These are phyloP conservation scores for Candida piceae DNA, from an alignment of 805 yeast genomes.

Conservation along the genomic window DNA sequence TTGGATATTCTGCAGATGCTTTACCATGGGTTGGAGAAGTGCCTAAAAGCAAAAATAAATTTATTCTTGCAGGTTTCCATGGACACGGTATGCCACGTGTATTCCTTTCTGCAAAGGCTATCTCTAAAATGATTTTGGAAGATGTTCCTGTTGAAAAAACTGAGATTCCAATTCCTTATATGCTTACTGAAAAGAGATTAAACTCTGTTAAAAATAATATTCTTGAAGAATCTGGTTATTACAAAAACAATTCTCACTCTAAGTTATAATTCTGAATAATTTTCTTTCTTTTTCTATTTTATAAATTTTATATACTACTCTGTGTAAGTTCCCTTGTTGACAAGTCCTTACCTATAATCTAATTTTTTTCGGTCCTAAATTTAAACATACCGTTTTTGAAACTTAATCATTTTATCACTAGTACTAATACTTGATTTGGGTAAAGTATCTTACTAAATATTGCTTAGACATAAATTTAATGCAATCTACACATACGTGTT, in stretches of 20 bases:
- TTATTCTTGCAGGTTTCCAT: constrained; percentile 38
- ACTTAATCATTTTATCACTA: too few species aligned
- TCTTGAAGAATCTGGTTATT: constrained; percentile 12
- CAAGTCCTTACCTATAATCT: too few species aligned
- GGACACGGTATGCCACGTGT: constrained; percentile 49
- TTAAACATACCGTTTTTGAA: too few species aligned
- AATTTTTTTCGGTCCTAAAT: too few species aligned
- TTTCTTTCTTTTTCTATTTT: too few species aligned
- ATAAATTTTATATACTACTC: too few species aligned
- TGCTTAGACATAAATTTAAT: too few species aligned
- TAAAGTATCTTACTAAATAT: too few species aligned
- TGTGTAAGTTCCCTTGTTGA: too few species aligned
- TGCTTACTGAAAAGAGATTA: constrained; percentile 10
- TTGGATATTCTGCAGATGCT: constrained; percentile 38
- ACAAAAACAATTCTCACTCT: constrained; percentile 6
- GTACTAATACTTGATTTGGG: too few species aligned
- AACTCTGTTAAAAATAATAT: constrained; percentile 7
- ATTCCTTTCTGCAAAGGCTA: constrained; percentile 28
- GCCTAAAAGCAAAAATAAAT: constrained; percentile 23
- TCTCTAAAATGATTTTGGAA: constrained; percentile 2
- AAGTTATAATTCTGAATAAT: background rate
- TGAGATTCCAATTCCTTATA: constrained; percentile 9
- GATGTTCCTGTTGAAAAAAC: constrained; percentile 3
- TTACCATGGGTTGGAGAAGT: constrained; percentile 40
- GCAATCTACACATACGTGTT: too few species aligned